phyloP scores from a whole-genome alignment of 345 rosid species.

The Psidium friedrichsthalianum region DNA sequence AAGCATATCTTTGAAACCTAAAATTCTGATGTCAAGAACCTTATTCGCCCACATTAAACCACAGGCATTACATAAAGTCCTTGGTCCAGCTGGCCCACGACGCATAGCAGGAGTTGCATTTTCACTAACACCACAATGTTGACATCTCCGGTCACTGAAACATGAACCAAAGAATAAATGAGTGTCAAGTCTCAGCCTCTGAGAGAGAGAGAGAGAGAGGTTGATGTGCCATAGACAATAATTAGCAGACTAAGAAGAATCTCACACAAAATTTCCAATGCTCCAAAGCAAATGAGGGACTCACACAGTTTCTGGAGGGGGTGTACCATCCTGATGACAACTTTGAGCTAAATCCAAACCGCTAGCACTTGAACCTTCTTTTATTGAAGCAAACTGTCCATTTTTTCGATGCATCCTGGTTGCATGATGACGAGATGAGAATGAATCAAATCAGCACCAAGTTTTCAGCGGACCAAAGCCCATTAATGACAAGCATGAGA shows the following conservation, averaged over 20 bases:
- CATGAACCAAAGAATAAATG: conserved; percentile 3
- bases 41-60: conserved; percentile 92
- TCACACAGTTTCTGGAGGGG: conserved; percentile 48
- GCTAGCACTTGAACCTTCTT: conserved; percentile 36
- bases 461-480: neutral
- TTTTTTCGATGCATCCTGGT: conserved; percentile 65
- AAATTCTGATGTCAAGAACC: conserved; percentile 16
- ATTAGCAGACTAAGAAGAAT: neutral
- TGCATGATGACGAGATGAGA: neutral
- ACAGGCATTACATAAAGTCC: conserved; percentile 73
- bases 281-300: conserved; percentile 15
- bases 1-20: neutral
- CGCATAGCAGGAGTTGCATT: conserved; percentile 74
- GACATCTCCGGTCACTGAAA: conserved; percentile 40
- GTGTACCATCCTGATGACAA: conserved; percentile 30
- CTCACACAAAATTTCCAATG: neutral
- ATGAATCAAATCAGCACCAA: conserved; percentile 1
- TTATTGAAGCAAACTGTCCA: conserved; percentile 64
- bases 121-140: conserved; percentile 66
- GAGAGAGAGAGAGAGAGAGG: neutral
- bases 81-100: conserved; percentile 81
- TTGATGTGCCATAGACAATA: neutral
- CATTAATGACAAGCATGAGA: neutral
- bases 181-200: neutral
- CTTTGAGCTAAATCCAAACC: conserved; percentile 43